Evolutionary conservation across 768 basidiomycete species (phyloP).

Genomic region (Suillus variegatus): DNA sequence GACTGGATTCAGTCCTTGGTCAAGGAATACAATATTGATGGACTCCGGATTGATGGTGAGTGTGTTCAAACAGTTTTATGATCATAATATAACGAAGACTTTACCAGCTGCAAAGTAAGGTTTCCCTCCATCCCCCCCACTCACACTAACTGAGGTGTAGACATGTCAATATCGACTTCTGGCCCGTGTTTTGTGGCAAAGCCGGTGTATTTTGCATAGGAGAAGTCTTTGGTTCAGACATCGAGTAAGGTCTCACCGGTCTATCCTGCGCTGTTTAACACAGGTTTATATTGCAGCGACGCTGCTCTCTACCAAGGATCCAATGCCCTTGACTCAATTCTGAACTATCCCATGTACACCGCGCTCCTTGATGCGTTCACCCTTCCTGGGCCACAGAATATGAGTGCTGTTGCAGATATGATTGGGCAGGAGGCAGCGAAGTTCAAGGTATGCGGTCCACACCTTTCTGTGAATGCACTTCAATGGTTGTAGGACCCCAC

Average conservation of each 20-base stretch:
- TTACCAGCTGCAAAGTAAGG: slow-evolving; percentile 35
- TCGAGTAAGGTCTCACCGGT: slow-evolving; percentile 39
- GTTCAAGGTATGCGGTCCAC: slow-evolving; percentile 41
- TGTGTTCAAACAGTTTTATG: not conserved
- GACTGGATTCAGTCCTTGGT: slow-evolving; percentile 72
- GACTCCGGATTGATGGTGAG: slow-evolving; percentile 80
- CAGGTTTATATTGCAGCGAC: slow-evolving; percentile 38
- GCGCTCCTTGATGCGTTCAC: slow-evolving; percentile 64
- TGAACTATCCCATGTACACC: slow-evolving; percentile 71
- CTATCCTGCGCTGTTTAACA: slow-evolving; percentile 2
- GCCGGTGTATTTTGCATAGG: slow-evolving; percentile 88
- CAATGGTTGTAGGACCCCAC: slow-evolving; percentile 21
- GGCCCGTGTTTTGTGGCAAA: slow-evolving; percentile 71
- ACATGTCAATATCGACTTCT: slow-evolving; percentile 75
- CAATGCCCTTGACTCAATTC: slow-evolving; percentile 62
- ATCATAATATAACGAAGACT: not conserved
- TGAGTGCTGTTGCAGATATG: slow-evolving; percentile 52
- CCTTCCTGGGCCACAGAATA: slow-evolving; percentile 71
- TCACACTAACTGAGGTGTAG: slow-evolving; percentile 26
- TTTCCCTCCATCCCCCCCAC: not conserved
- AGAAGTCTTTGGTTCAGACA: slow-evolving; percentile 63
- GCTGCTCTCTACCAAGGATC: slow-evolving; percentile 64
- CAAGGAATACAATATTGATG: slow-evolving; percentile 73
- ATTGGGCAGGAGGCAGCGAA: slow-evolving; percentile 54
- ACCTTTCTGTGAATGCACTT: not conserved